These are phyloP conservation scores for Daldinia caldariorum DNA, from an alignment of 495 filamentous ascomycete species.

Conservation along the genomic window DNA sequence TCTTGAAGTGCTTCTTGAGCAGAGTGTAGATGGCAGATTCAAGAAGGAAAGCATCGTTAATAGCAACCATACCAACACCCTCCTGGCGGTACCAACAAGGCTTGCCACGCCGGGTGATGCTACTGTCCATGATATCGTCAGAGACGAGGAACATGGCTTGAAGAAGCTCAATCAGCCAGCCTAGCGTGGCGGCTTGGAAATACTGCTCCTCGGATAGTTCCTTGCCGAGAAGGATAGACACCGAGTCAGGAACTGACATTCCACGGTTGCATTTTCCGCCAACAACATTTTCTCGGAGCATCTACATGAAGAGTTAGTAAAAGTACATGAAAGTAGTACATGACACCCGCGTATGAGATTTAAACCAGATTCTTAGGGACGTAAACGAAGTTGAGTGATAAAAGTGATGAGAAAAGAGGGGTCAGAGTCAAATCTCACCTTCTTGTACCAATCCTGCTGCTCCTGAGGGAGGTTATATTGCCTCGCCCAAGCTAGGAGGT, in stretches of 20 bases:
- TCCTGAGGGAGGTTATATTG: slow-evolving; percentile 83
- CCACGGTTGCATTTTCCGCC: slow-evolving; percentile 99
- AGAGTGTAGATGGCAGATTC: slow-evolving; percentile 89
- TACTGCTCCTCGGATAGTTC: slow-evolving; percentile 81
- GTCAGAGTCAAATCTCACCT: slow-evolving; percentile 67
- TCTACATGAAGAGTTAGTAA: slow-evolving; percentile 61
- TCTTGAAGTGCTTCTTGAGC: slow-evolving; percentile 90
- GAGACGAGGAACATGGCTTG: slow-evolving; percentile 99
- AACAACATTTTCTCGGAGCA: slow-evolving; percentile 81
- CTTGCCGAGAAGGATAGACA: slow-evolving; percentile 76
- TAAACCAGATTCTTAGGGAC: slow-evolving; percentile 3
- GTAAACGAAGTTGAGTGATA: not conserved
- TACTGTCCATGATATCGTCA: slow-evolving; percentile 98
- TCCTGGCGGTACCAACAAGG: slow-evolving; percentile 95
- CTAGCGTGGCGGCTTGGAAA: slow-evolving; percentile 83
- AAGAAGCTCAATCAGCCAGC: slow-evolving; percentile 97
- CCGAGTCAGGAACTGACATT: slow-evolving; percentile 95
- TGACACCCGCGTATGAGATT: not conserved
- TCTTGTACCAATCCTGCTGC: slow-evolving; percentile 86
- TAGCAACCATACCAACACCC: slow-evolving; percentile 90
- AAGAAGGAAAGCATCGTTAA: slow-evolving; percentile 98
- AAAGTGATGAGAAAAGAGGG: not conserved
- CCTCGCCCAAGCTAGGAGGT: slow-evolving; percentile 76
- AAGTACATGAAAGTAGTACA: too few species aligned
- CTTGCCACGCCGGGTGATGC: slow-evolving; percentile 88